phyloP scores from a whole-genome alignment of 2,329 filamentous ascomycete genomes.

The Ceratocystis destructans region DNA sequence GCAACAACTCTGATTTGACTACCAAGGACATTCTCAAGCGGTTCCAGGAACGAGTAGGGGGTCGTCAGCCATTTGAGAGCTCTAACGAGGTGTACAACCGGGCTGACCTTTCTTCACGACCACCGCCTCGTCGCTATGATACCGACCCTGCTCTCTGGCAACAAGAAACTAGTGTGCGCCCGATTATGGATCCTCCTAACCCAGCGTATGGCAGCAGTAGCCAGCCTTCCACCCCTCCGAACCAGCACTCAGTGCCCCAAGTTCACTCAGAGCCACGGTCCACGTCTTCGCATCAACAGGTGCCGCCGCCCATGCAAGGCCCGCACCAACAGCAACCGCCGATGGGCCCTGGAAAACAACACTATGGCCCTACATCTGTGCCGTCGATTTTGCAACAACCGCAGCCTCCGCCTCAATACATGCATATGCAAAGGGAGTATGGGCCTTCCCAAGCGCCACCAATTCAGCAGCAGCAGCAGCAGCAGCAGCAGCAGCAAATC shows the following conservation, averaged over 20 bases:
- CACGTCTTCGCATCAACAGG: conserved; percentile 14
- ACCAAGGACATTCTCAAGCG: conserved; percentile 94
- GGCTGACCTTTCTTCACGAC: conserved; percentile 43
- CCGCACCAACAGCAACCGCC: conserved; percentile 11
- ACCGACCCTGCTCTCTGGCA: conserved; percentile 77
- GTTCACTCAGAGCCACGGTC: conserved; percentile 15
- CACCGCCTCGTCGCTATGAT: conserved; percentile 54
- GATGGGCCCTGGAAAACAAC: conserved; percentile 2
- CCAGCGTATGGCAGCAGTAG: conserved; percentile 21
- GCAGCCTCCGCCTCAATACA: conserved; percentile 14
- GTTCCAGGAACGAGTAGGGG: conserved; percentile 62
- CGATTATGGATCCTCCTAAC: conserved; percentile 46
- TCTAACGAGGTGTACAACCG: conserved; percentile 43
- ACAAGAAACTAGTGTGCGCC: conserved; percentile 70
- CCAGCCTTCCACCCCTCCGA: conserved; percentile 18
- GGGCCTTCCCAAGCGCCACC: conserved; percentile 11
- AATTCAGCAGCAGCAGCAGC: background rate
- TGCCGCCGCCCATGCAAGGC: conserved; percentile 11
- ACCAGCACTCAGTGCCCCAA: conserved; percentile 18
- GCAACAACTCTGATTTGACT: conserved; percentile 70
- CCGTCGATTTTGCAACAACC: conserved; percentile 18
- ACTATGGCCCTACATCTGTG: conserved; percentile 10
- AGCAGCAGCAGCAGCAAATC: conserved; percentile 1
- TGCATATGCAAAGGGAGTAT: conserved; percentile 15
- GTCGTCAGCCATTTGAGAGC: conserved; percentile 44